These are phyloP conservation scores for Leptographium radiaticola DNA, from an alignment of 2,329 filamentous ascomycete genomes.

Conservation along the genomic window DNA sequence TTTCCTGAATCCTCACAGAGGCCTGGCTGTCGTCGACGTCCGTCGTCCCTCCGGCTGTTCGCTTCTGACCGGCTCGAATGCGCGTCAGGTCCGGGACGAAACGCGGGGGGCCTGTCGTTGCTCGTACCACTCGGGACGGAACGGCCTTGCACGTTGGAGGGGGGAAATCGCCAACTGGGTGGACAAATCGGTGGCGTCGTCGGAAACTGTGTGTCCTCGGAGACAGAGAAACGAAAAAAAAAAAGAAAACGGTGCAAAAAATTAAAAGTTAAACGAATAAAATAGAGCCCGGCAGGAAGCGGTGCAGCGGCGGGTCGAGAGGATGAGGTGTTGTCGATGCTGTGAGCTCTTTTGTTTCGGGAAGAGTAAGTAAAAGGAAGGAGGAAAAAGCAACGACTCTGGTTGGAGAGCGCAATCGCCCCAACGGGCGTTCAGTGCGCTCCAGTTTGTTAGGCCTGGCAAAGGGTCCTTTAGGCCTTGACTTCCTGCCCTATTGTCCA, in stretches of 20 bases:
- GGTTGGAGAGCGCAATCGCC: not conserved
- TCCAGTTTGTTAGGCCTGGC: not conserved
- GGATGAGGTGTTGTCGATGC: not conserved
- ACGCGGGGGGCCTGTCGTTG: not conserved
- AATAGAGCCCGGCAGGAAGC: not conserved
- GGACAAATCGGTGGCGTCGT: not conserved
- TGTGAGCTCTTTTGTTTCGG: slow-evolving; percentile 2
- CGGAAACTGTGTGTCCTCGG: not conserved
- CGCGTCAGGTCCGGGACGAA: not conserved
- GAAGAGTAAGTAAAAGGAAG: not conserved
- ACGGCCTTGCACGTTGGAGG: not conserved
- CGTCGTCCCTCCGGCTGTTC: not conserved
- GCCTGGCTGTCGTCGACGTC: not conserved
- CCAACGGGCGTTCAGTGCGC: not conserved
- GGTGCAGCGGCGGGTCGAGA: not conserved
- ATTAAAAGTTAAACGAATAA: not conserved
- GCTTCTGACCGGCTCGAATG: not conserved
- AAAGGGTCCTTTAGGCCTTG: no score
- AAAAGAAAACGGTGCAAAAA: not conserved
- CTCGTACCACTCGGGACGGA: not conserved
- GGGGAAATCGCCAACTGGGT: not conserved
- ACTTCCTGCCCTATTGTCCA: not conserved
- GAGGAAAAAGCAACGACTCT: not conserved
- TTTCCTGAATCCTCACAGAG: not conserved
- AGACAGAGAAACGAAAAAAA: not conserved